Evolutionary conservation across 2,329 filamentous ascomycete species (phyloP).

Genomic region (Xylariales sp.): DNA sequence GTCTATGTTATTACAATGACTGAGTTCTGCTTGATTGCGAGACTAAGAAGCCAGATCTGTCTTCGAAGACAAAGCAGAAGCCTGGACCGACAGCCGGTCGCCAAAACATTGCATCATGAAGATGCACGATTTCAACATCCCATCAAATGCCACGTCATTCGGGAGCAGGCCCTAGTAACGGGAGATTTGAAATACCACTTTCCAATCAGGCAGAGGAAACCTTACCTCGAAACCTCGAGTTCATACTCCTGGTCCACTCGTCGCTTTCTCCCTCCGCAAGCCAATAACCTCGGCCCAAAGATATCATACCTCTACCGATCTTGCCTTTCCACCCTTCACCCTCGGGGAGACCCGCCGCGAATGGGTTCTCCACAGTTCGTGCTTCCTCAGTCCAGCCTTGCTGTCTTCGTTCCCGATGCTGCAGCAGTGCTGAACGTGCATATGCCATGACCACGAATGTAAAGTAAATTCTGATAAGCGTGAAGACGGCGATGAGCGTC

Average conservation of each 20-base stretch:
- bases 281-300: conserved; percentile 74
- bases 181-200: neutral
- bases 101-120: too few species aligned
- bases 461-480: conserved; percentile 76
- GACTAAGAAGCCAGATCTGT: too few species aligned
- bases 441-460: conserved; percentile 79
- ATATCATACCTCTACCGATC: conserved; percentile 74
- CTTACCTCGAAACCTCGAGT: conserved; percentile 49
- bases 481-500: conserved; percentile 68
- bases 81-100: too few species aligned
- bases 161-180: neutral
- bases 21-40: too few species aligned
- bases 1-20: too few species aligned
- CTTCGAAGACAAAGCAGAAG: too few species aligned
- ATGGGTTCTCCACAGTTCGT: conserved; percentile 53
- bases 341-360: conserved; percentile 63
- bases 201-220: conserved; percentile 3
- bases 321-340: conserved; percentile 76
- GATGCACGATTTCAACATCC: too few species aligned
- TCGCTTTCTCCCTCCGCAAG: conserved; percentile 59
- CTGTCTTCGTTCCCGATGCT: conserved; percentile 51
- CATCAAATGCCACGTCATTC: too few species aligned
- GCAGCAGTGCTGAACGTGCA: conserved; percentile 70
- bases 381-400: conserved; percentile 38
- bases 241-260: conserved; percentile 62